phyloP scores from a whole-genome alignment of 1,139 yeast species.

The Saccharomyces hybrid region DNA sequence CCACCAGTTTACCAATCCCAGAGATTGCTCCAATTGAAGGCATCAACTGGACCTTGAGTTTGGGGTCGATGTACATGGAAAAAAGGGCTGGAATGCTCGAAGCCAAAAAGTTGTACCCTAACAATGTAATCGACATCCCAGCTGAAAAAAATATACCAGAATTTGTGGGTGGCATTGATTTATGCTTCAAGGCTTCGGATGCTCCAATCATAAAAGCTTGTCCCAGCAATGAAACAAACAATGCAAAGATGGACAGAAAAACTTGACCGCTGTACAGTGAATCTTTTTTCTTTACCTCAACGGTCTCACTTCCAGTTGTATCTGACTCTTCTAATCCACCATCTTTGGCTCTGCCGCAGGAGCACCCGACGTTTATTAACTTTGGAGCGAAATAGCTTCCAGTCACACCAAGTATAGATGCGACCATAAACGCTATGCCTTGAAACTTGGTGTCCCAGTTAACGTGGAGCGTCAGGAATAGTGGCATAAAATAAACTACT shows the following conservation, averaged over 20 bases:
- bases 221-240: slow-evolving; percentile 4
- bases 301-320: background rate
- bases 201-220: slow-evolving; percentile 9
- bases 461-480: slow-evolving; percentile 4
- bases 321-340: background rate
- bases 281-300: background rate
- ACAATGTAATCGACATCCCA: slow-evolving; percentile 6
- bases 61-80: slow-evolving; percentile 7
- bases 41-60: slow-evolving; percentile 6
- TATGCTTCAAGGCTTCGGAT: slow-evolving; percentile 4
- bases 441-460: slow-evolving; percentile 7
- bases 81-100: slow-evolving; percentile 8
- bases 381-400: slow-evolving; percentile 9
- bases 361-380: background rate
- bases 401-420: slow-evolving; percentile 6
- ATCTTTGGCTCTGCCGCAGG: background rate
- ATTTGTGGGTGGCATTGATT: slow-evolving; percentile 4
- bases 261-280: slow-evolving; percentile 3
- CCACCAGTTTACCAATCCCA: slow-evolving; percentile 6
- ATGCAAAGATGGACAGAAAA: slow-evolving; percentile 5
- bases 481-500: slow-evolving; percentile 7
- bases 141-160: slow-evolving; percentile 7
- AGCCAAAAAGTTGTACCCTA: slow-evolving; percentile 8
- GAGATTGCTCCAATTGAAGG: slow-evolving; percentile 9
- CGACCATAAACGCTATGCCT: slow-evolving; percentile 7